Percentiles rank a stretch among this genome's conserved stretches.
phyloP scores from a whole-genome alignment of 116 monocot species.

The Thalassia testudinum region DNA sequence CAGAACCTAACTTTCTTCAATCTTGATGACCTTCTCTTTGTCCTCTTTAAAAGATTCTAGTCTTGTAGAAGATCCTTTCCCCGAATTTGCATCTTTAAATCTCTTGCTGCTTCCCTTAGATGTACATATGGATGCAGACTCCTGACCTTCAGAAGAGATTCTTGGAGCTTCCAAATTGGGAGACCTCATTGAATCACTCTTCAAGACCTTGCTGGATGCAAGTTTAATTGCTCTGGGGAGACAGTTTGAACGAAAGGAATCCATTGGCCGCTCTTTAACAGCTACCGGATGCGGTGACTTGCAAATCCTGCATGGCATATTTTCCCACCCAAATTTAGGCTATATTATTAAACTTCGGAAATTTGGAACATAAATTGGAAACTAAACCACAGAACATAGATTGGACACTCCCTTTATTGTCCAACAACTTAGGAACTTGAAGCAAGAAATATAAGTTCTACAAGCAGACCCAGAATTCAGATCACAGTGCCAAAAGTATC shows the following conservation, averaged over 20 bases:
- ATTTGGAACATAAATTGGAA: no score
- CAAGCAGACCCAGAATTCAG: no score
- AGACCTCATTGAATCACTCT: slow-evolving; percentile 20
- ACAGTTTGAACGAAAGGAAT: slow-evolving; percentile 39
- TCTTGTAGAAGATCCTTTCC: slow-evolving; percentile 37
- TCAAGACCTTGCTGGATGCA: slow-evolving; percentile 27
- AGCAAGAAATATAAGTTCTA: no score
- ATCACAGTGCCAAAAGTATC: no score
- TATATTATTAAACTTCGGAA: no score
- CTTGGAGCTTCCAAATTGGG: slow-evolving; percentile 38
- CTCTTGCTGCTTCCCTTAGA: slow-evolving; percentile 44
- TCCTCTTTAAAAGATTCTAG: slow-evolving; percentile 51
- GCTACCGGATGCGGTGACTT: slow-evolving; percentile 17
- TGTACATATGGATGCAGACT: slow-evolving; percentile 7
- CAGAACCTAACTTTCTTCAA: slow-evolving; percentile 80
- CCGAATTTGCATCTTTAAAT: slow-evolving; percentile 20
- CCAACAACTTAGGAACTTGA: no score
- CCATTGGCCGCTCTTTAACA: slow-evolving; percentile 12
- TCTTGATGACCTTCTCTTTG: slow-evolving; percentile 58
- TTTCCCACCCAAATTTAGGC: no score
- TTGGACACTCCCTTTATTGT: no score
- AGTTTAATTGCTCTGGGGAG: slow-evolving; percentile 44
- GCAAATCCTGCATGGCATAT: slow-evolving; percentile 26
- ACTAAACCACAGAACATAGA: no score
- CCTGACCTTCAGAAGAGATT: slow-evolving; percentile 33